phyloP scores from a whole-genome alignment of 768 basidiomycete species.

The Naganishia friedmannii region DNA sequence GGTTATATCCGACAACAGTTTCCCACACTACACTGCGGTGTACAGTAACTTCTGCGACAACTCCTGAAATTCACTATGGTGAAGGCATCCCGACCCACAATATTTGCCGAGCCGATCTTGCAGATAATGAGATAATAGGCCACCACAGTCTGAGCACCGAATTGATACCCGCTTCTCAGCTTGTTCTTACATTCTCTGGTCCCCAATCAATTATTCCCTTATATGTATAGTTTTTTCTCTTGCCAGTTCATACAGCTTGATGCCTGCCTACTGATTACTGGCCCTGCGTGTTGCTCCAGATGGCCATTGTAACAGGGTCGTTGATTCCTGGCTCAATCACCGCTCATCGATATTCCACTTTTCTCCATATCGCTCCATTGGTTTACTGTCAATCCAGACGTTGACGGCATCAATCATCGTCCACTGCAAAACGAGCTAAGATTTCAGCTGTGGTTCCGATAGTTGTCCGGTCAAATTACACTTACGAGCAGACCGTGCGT shows the following conservation, averaged over 20 bases:
- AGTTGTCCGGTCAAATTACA: not conserved
- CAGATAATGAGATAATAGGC: too few species aligned
- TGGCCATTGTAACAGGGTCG: not conserved
- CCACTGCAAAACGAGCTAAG: conserved; percentile 56
- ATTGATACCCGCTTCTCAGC: too few species aligned
- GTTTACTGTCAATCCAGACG: conserved; percentile 49
- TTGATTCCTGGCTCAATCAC: not conserved
- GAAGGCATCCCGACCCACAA: too few species aligned
- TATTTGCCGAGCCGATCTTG: too few species aligned
- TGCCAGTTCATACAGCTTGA: not conserved
- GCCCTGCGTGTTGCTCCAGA: not conserved
- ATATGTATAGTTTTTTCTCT: too few species aligned
- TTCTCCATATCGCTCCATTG: conserved; percentile 37
- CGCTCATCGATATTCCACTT: not conserved
- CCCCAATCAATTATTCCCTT: too few species aligned
- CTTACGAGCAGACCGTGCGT: conserved; percentile 74
- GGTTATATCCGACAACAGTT: not conserved
- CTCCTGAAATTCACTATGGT: too few species aligned
- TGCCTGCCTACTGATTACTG: not conserved
- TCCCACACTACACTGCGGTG: too few species aligned
- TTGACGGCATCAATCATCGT: conserved; percentile 70
- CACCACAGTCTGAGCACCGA: too few species aligned
- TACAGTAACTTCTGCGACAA: too few species aligned
- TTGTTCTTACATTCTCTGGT: too few species aligned
- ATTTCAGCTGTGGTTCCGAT: not conserved